A percentile compares a stretch with the other conserved stretches of the same genome.
Evolutionary conservation across 75 land plant species (phyloP).

Genomic region (Pinus taeda): DNA sequence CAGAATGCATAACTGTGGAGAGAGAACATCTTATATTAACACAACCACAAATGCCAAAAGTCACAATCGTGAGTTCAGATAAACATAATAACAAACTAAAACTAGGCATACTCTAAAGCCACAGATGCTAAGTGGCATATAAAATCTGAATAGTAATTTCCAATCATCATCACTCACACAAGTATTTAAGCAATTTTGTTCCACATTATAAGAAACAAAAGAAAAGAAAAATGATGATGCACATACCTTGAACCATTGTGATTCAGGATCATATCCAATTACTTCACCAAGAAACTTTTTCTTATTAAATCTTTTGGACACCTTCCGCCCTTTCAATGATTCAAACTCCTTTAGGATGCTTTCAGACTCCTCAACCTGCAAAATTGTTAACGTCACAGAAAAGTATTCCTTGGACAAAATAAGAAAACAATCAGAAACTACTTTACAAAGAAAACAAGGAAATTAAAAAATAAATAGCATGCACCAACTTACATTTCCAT

Average conservation of each 20-base stretch:
- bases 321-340: conserved; percentile 22
- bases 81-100: too few species aligned
- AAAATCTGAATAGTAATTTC: too few species aligned
- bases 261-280: conserved; percentile 22
- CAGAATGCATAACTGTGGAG: too few species aligned
- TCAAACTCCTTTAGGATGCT: conserved; percentile 13
- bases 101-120: too few species aligned
- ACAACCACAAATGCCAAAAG: too few species aligned
- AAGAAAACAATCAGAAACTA: neutral
- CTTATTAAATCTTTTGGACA: conserved; percentile 22
- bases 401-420: neutral
- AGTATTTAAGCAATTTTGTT: too few species aligned
- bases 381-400: neutral
- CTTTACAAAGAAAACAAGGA: neutral
- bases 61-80: too few species aligned
- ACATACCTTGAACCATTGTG: conserved; percentile 34
- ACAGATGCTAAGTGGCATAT: too few species aligned
- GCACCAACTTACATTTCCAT: neutral
- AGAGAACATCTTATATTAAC: too few species aligned
- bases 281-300: conserved; percentile 20
- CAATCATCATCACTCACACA: too few species aligned
- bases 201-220: too few species aligned
- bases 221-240: too few species aligned
- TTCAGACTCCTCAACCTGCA: neutral
- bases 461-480: neutral